Conservation (phyloP, 805 yeast genomes). For the Wickerhamomyces bisporus region DNA sequence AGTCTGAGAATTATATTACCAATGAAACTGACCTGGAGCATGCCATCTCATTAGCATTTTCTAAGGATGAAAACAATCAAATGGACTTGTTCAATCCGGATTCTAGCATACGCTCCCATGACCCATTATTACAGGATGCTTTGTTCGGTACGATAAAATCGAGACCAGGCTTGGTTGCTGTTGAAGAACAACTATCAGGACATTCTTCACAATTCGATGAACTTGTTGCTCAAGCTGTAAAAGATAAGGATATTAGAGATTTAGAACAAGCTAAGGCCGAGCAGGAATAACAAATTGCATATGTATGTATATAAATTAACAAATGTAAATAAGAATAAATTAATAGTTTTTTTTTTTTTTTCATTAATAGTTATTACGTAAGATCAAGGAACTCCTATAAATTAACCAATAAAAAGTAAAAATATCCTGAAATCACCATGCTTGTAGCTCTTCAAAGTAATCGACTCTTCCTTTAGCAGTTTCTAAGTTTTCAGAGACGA, state of each 20-base stretch:
- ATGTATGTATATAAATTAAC: background rate
- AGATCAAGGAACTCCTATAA: background rate
- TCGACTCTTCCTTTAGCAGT: slow-evolving; percentile 35
- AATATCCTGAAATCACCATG: slow-evolving; percentile 35
- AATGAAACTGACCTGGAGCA: slow-evolving; percentile 60
- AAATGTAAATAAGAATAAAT: background rate
- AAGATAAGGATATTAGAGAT: slow-evolving; percentile 1
- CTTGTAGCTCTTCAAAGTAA: slow-evolving; percentile 47
- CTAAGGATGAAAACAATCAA: slow-evolving; percentile 13
- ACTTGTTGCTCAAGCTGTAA: slow-evolving; percentile 10
- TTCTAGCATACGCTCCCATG: slow-evolving; percentile 17
- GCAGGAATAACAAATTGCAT: too few species aligned
- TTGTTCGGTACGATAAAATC: slow-evolving; percentile 32
- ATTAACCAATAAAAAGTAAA: background rate
- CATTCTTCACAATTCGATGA: slow-evolving; percentile 26
- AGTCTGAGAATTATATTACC: slow-evolving; percentile 62
- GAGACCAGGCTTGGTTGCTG: slow-evolving; percentile 29
- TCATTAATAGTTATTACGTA: background rate
- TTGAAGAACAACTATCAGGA: slow-evolving; percentile 31
- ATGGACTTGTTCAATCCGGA: slow-evolving; percentile 5
- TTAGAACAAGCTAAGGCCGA: slow-evolving; percentile 1
- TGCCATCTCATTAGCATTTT: slow-evolving; percentile 54
- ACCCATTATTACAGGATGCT: slow-evolving; percentile 24
- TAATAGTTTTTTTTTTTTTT: background rate
- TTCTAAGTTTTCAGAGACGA: slow-evolving; percentile 29